A percentile compares a stretch with the other conserved stretches of the same genome.
Conservation (phyloP, 345 rosid species). For the Lagerstroemia speciosa region DNA sequence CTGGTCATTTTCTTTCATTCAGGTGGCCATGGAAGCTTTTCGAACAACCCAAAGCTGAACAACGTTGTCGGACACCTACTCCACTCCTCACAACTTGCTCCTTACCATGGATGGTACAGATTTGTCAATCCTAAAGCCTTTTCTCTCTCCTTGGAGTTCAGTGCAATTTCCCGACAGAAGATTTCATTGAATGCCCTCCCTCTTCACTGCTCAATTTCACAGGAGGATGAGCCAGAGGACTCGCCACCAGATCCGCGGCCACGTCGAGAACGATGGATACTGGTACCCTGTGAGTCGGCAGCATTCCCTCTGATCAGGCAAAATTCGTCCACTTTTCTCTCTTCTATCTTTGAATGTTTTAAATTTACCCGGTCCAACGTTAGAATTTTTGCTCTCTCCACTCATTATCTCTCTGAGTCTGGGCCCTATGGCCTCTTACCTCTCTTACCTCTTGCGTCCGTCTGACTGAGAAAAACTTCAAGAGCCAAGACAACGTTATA, state of each 20-base stretch:
- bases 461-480: constrained; percentile 67
- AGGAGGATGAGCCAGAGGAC: constrained; percentile 97
- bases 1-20: neutral
- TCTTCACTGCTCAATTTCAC: neutral
- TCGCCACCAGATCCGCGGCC: constrained; percentile 92
- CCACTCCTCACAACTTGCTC: constrained; percentile 84
- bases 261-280: constrained; percentile 89
- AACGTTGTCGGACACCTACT: constrained; percentile 80
- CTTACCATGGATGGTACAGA: constrained; percentile 87
- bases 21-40: constrained; percentile 98
- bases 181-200: neutral
- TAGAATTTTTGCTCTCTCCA: too few species aligned
- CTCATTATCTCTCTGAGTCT: too few species aligned
- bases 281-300: constrained; percentile 70
- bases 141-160: neutral
- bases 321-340: neutral
- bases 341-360: neutral
- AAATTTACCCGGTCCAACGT: neutral
- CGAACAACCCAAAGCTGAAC: constrained; percentile 55
- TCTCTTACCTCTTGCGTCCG: constrained; percentile 25
- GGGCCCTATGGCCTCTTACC: too few species aligned
- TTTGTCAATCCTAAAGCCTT: neutral
- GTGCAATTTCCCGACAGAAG: neutral
- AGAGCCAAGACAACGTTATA: constrained; percentile 35
- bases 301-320: neutral